Evolutionary conservation across 805 yeast species (phyloP), one percentile per base, ranked within the genome.

Genomic region (Nakazawaea ishiwadae): DNA sequence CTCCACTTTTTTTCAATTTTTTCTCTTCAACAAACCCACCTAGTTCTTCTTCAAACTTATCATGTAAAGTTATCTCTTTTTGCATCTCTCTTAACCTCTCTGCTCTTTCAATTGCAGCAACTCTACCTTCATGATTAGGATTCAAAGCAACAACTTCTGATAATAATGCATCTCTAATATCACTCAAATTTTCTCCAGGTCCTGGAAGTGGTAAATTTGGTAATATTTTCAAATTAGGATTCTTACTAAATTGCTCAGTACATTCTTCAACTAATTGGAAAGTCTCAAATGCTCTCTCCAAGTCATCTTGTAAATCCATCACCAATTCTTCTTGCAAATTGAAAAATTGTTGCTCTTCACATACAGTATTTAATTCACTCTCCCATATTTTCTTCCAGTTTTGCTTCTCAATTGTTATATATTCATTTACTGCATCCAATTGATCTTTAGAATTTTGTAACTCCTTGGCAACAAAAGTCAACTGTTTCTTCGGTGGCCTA

Each of bases 351-450:
- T 93, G 98, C 54, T 90, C 97, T 53, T 88, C 96, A 49, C 96
- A 84, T 11, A 93, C 91, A 28, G 82, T 81, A 46, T 88, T 93
- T 42, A 93, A 71, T 55, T 89, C 96, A 4, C 81, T 67, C 56
- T 90, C 96, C 97, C 99, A 91, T 7, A 87, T 81, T 50, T 77
- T 77, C 55, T 86, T 85, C 96, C 98, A 89, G 24, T 77, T 79
- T 5, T 89, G 81, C 49, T 84, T 84, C 55, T 89, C 98, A 4
- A 68, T 66, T 1, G 60, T 53, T 30, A 93, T 81, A 53, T 77
- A 88, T 4, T 62, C 63, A n/a, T 73, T 69, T 72, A 89, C 73
- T 2, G 60, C 60, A 1, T 59, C 59, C 32, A 91, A 67, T 14
- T 73, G 72, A 0, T 52, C 36, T 42, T 74, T 72, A 0, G 95